Evolutionary conservation across 495 filamentous ascomycete genomes (phyloP).

Genomic region (Talaromyces ruber): DNA sequence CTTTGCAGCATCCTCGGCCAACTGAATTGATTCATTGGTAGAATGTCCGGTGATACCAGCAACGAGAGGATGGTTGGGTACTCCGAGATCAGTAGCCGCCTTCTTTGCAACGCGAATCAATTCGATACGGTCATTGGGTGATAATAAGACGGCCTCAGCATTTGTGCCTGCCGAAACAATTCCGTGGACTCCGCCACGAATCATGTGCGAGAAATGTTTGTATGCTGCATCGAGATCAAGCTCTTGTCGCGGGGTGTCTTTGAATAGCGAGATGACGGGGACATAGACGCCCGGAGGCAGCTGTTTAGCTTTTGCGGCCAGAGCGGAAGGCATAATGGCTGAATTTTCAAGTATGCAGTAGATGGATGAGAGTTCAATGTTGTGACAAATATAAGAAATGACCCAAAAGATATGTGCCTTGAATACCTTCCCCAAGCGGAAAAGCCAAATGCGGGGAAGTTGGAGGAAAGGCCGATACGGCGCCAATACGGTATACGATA

Average conservation of each 20-base stretch:
- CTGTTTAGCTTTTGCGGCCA: conserved; percentile 12
- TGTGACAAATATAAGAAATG: not conserved
- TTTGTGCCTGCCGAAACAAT: not conserved
- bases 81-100: not conserved
- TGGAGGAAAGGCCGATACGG: not conserved
- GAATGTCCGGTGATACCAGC: not conserved
- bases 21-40: not conserved
- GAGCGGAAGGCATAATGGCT: conserved; percentile 14
- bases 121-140: not conserved
- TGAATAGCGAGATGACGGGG: conserved; percentile 32
- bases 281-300: conserved; percentile 31
- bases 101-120: not conserved
- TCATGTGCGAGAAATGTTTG: conserved; percentile 22
- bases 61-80: not conserved
- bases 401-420: too few species aligned
- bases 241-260: conserved; percentile 22
- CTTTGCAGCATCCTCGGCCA: not conserved
- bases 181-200: conserved; percentile 12
- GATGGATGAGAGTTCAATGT: not conserved
- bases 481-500: too few species aligned
- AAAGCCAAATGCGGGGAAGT: not conserved
- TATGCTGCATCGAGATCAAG: conserved; percentile 30
- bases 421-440: not conserved
- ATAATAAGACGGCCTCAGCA: not conserved
- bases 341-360: not conserved